Base-by-base conservation (phyloP, 106 monocot genomes). In the Posidonia australis region DNA sequence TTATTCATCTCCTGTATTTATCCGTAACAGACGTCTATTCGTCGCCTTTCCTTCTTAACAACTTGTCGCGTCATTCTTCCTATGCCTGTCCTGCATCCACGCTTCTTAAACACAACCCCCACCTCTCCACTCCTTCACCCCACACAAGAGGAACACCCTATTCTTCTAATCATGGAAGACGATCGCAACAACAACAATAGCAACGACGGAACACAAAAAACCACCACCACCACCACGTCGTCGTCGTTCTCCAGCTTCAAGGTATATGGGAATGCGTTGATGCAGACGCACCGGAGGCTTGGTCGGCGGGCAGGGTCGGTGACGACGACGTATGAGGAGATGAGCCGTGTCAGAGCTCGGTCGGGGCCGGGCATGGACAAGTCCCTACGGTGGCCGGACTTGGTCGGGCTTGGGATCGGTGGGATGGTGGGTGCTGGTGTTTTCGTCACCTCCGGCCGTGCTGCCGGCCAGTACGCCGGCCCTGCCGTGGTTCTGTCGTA, bases 401-500 rank as follows among this genome's bases (percentile, higher is more conserved):
- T 96, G 14, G 64, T 96, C 29, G 90, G 83, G 9, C 73, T 90
- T 17, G 90, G 94, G 1, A 72, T 96, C 25, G 94, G 90, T 0
- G 94, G 94, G 17, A 96, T 96, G 94, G 84, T 94, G 23, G 94
- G 94, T 6, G 94, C 94, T 61, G 94, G 94, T 9, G 82, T 96
- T 24, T 96, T 96, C 72, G 84, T 96, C 20, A 63, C 79, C 58
- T 82, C 83, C 57, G 96, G 90, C 21, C 74, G 69, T 18, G 90
- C 96, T 61, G 84, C 96, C 12, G 41, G 73, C 1, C 36, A 72
- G 44, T 63, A 62, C 68, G 86, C 96, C 31, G 96, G 96, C 2
- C 87, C 96, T 6, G 90, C 82, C 12, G 64, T 96, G 5, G 67
- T 90, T 13, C 44, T 86, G 27, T 96, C 96, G 32, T 96, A 84